Evolutionary conservation across 352 stramenopile genomes (phyloP), one percentile per base, ranked within the genome.

Genomic region (Paralagenidium karlingii): DNA sequence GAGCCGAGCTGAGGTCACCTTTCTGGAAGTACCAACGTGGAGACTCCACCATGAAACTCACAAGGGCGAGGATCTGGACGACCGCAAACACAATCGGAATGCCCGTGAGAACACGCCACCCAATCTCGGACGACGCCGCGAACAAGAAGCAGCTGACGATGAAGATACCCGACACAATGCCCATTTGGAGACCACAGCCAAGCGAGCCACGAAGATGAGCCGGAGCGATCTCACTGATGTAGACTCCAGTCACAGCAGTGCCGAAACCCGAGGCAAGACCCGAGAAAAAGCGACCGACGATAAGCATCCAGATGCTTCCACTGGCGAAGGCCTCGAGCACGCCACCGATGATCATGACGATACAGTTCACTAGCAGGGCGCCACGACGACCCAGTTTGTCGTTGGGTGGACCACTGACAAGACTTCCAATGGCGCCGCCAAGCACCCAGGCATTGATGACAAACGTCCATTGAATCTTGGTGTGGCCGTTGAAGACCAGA

Each of bases 91-190:
- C 24, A 19, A 32, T 16, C 28, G 41, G 41, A 8, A 31, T 31
- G 18, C 56, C 8, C 49, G 63, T 25, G 45, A 75, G 70, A 46
- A 71, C 64, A 8, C 70, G 64, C 67, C 67, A 84, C 19, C 63
- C 65, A 5, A 40, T 44, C 20, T 47, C 55, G 2, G 65, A 69
- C 40, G 70, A 58, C 24, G 56, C 53, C 43, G 70, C 69, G 49
- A 76, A 81, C 45, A 81, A 81, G 11, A 61, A 51, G n/a, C 59
- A 52, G 1, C 41, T 55, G 18, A 71, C 60, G 11, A 65, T 3
- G 11, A 79, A 42, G 34, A 77, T 69, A 18, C 63, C 63, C 28
- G 71, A 49, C 0, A 53, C 62, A 18, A 80, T 52, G 0, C 54
- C 58, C 21, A 73, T 61, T 40, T 82, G 68, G 24, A 75, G 50